Percentiles rank a stretch among this genome's conserved stretches.
Conservation (phyloP, 768 basidiomycete genomes). For the Suillus cothurnatus region DNA sequence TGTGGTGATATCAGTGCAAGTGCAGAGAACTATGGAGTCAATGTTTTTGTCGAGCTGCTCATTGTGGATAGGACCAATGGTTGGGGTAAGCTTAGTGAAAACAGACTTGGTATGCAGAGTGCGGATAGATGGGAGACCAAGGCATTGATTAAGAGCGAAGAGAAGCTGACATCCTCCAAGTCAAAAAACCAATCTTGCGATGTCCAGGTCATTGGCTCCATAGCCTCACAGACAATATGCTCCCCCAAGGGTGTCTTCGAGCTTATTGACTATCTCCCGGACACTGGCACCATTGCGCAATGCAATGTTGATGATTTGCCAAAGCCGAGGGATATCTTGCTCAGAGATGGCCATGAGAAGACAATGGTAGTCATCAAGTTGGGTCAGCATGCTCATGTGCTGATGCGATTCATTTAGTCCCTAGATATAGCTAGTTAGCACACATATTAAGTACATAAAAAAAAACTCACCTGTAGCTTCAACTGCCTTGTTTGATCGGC, state of each 20-base stretch:
- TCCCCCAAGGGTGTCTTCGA: slow-evolving; percentile 7
- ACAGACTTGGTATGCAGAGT: not conserved
- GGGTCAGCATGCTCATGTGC: not conserved
- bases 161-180: slow-evolving; percentile 1
- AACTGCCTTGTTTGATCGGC: not conserved
- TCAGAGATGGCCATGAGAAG: not conserved
- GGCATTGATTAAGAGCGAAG: not conserved
- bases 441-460: not conserved
- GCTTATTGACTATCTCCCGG: not conserved
- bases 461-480: not conserved
- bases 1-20: not conserved
- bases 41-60: not conserved
- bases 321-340: not conserved
- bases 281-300: not conserved
- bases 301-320: not conserved
- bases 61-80: not conserved
- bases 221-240: not conserved
- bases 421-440: not conserved
- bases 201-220: slow-evolving; percentile 16
- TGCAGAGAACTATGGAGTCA: not conserved
- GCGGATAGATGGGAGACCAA: not conserved
- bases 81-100: not conserved
- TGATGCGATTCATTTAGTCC: not conserved
- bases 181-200: slow-evolving; percentile 8
- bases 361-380: not conserved